These are phyloP conservation scores for Nothomitra cinnamomea DNA, from an alignment of 2,329 filamentous ascomycete genomes.

Conservation along the genomic window DNA sequence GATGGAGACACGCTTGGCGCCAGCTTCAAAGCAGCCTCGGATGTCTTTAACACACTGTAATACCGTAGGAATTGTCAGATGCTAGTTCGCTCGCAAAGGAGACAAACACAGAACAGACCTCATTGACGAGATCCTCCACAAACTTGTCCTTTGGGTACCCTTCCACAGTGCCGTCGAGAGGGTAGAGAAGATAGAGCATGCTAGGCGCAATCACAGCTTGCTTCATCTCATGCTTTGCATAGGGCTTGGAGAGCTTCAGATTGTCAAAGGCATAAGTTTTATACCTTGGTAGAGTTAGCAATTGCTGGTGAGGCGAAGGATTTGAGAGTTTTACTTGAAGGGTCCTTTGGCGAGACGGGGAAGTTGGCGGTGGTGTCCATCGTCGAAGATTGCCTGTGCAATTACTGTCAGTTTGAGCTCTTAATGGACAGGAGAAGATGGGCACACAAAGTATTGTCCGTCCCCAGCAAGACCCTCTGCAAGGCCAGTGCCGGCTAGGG, in stretches of 20 bases:
- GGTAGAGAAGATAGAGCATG: constrained; percentile 20
- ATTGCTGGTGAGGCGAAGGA: neutral
- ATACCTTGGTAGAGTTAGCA: constrained; percentile 9
- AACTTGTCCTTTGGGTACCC: constrained; percentile 17
- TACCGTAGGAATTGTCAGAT: no score
- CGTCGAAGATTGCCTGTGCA: constrained; percentile 16
- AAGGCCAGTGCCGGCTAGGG: constrained; percentile 18
- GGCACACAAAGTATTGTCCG: constrained; percentile 17
- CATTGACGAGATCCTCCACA: constrained; percentile 17
- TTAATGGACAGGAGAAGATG: neutral
- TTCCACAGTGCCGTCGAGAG: constrained; percentile 16
- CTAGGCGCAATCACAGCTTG: constrained; percentile 20
- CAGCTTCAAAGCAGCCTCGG: constrained; percentile 18
- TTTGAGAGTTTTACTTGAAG: constrained; percentile 9
- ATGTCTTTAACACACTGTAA: constrained; percentile 19
- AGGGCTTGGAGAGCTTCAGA: constrained; percentile 14
- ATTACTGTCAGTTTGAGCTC: neutral
- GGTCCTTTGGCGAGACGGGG: constrained; percentile 16
- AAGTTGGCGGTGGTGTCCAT: constrained; percentile 17
- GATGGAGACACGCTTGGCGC: constrained; percentile 18
- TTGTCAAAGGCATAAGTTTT: constrained; percentile 19
- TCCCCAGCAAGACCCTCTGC: constrained; percentile 15
- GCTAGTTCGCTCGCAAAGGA: no score
- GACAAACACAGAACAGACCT: constrained; percentile 5
- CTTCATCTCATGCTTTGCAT: constrained; percentile 15